Base-by-base conservation (phyloP, 805 yeast species). In the Candida yuanshanica region DNA sequence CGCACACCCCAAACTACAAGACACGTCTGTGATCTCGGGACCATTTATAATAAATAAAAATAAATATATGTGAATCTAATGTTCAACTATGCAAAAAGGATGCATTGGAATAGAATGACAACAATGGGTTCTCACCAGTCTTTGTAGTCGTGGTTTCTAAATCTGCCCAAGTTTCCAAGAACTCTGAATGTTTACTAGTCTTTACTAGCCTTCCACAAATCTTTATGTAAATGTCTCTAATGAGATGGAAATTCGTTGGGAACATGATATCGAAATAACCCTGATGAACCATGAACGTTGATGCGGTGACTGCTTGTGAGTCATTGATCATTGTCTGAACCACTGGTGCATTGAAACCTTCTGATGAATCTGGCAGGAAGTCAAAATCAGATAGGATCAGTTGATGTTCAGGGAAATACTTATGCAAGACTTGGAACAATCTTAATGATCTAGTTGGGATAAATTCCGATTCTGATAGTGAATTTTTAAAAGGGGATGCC, bases 181-280 rank as follows among this genome's bases (percentile, higher is more conserved):
- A 87, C 14, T 78, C 84, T 7, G 68, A 61, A 60, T 87, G 95
- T 27, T 78, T 62, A 33, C 75, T 68, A 0, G 75, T 73, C 39
- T 63, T 64, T 13, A 81, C 71, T 3, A 70, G 58, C 50, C 75
- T 81, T 0, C 88, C 88, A 17, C 81, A 74, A 13, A 84, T 74
- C 46, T 74, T 74, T 14, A 68, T 65, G 55, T 87, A 88, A 44
- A 86, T 46, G 37, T 79, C 82, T 32, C 75, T 68, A 4, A 79
- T 77, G 8, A 79, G 64, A 7, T 64, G 62, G 59, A 87, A 88
- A 53, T 87, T 83, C 0, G 95, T 87, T 9, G 95, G 86, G 55
- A 87, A 87, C 82, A 85, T 78, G 38, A 87, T 86, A 59, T 87
- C 95, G 57, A 85, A 87, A 54, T 73, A 83, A 0, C 95, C 96